phyloP scores from a whole-genome alignment of 139 green algal species.

The Astrephomene gubernaculifera region DNA sequence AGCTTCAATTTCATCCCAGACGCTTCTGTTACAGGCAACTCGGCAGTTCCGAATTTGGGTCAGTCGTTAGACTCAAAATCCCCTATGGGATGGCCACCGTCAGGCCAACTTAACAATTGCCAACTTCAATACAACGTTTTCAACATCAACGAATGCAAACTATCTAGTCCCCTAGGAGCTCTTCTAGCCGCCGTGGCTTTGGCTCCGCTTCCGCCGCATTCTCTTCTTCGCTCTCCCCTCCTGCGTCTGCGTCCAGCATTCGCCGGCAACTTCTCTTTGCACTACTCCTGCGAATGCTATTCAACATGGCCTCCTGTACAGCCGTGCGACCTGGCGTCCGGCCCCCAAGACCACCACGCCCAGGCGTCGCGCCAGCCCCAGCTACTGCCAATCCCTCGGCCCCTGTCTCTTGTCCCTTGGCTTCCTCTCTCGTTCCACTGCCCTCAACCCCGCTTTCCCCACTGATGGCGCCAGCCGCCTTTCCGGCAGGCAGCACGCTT shows the following conservation, averaged over 20 bases:
- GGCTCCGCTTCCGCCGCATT: not conserved
- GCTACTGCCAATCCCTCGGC: not conserved
- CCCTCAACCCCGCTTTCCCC: not conserved
- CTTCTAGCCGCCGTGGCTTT: not conserved
- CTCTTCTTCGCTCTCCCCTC: conserved; percentile 3
- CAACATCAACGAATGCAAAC: too few species aligned
- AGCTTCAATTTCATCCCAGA: too few species aligned
- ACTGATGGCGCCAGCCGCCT: not conserved
- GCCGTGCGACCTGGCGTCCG: conserved; percentile 22
- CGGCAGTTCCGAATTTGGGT: too few species aligned
- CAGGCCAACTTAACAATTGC: too few species aligned
- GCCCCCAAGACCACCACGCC: not conserved
- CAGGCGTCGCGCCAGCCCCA: not conserved
- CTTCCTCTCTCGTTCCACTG: not conserved
- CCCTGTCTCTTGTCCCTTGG: not conserved
- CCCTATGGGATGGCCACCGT: too few species aligned
- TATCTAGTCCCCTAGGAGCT: not conserved
- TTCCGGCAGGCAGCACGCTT: not conserved
- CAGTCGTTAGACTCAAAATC: too few species aligned
- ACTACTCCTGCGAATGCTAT: conserved; percentile 22
- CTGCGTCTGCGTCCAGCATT: not conserved
- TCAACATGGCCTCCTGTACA: conserved; percentile 34
- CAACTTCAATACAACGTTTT: too few species aligned
- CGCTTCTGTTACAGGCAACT: too few species aligned
- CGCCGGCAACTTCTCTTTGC: not conserved